Percentiles rank a stretch among this genome's conserved stretches.
phyloP scores from a whole-genome alignment of 2,329 filamentous ascomycete species.

The Penicillium sp. region DNA sequence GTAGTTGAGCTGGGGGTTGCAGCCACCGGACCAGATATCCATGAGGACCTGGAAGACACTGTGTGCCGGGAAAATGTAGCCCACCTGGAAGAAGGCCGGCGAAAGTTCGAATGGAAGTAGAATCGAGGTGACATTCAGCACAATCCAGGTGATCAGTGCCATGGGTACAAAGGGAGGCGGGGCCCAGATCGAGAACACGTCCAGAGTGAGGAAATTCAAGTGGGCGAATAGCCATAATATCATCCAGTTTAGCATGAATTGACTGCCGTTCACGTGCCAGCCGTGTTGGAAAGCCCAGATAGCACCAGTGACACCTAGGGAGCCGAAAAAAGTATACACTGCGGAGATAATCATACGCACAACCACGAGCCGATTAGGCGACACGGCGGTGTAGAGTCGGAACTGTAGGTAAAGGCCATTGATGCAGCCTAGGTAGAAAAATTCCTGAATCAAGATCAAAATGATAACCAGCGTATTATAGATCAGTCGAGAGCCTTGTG shows the following conservation, averaged over 20 bases:
- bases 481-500: constrained; percentile 43
- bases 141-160: constrained; percentile 46
- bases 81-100: constrained; percentile 44
- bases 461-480: constrained; percentile 49
- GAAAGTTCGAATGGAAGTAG: constrained; percentile 46
- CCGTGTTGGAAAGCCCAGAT: constrained; percentile 47
- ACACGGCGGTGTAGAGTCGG: constrained; percentile 37
- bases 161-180: constrained; percentile 45
- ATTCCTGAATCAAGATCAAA: constrained; percentile 48
- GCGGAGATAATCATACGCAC: constrained; percentile 38
- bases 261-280: constrained; percentile 42
- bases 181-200: constrained; percentile 45
- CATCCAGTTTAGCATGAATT: constrained; percentile 48
- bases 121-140: constrained; percentile 46
- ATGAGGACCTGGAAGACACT: constrained; percentile 43
- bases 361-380: constrained; percentile 31
- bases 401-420: constrained; percentile 45
- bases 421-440: constrained; percentile 49
- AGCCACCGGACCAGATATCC: constrained; percentile 47
- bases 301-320: constrained; percentile 42
- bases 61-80: constrained; percentile 43
- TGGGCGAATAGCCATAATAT: constrained; percentile 47
- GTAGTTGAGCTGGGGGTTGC: constrained; percentile 42
- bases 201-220: constrained; percentile 46
- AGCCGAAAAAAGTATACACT: constrained; percentile 41